These are phyloP conservation scores for Rubia tinctorum DNA, from an alignment of 305 asterid species.

Conservation along the genomic window DNA sequence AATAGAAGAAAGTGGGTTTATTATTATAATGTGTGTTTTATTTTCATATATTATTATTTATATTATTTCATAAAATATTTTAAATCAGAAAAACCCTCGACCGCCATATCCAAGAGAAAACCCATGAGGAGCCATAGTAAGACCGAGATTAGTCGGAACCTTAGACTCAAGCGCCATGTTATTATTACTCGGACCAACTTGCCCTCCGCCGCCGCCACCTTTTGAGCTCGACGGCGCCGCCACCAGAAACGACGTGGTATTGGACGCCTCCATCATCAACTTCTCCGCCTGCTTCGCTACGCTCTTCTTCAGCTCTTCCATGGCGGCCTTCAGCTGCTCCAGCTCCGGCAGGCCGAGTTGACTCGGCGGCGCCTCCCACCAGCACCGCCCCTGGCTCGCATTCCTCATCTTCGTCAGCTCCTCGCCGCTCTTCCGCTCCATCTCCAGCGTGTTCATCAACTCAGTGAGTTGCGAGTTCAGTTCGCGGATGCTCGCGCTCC, in stretches of 20 bases:
- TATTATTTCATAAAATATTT: no score
- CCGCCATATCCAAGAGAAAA: conserved; percentile 10
- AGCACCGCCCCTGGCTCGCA: conserved; percentile 17
- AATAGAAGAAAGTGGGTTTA: no score
- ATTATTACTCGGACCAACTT: background rate
- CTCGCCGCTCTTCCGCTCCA: conserved; percentile 27
- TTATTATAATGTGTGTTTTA: no score
- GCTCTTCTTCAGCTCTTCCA: conserved; percentile 37
- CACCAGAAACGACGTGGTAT: conserved; percentile 15
- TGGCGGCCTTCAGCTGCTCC: conserved; percentile 33
- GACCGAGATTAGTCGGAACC: conserved; percentile 10
- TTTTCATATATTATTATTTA: no score
- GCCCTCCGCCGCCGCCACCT: background rate
- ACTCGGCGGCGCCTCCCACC: conserved; percentile 41
- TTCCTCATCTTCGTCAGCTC: conserved; percentile 23
- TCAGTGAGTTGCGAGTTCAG: conserved; percentile 33
- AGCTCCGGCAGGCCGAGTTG: conserved; percentile 29
- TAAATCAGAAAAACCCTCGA: conserved; percentile 5
- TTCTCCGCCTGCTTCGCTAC: conserved; percentile 24
- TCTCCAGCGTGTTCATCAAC: conserved; percentile 26
- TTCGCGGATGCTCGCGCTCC: conserved; percentile 27
- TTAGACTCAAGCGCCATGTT: background rate
- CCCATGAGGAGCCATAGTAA: conserved; percentile 12
- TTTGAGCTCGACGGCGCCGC: conserved; percentile 12
- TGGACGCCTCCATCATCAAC: conserved; percentile 14